Evolutionary conservation across 768 basidiomycete species (phyloP), one percentile per base, ranked within the genome.

Genomic region (Albatrellus ellisii): DNA sequence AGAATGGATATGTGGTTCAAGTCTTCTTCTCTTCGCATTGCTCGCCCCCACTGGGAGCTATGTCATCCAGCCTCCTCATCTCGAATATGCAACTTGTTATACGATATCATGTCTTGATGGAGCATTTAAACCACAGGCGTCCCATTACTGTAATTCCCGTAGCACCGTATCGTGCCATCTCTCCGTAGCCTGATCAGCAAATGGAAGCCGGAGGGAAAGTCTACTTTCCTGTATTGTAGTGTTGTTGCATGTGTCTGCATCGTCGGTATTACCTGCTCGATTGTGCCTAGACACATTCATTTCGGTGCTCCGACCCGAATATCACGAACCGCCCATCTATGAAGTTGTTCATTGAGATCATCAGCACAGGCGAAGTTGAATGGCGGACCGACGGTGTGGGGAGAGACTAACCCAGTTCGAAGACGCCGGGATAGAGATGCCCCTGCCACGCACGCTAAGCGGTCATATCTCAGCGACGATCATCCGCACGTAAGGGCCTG

Each of bases 391-490:
- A 6, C n/a, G n/a, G 15, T 15, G 11, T 26, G 2, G 26, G 15
- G 17, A 9, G 9, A 9, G 32, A 59, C 63, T 22, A 54, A 73
- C 75, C 77, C 79, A 84, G 62, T 85, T 84, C 11, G 77, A 75
- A 5, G 79, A 82, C 4, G 79, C 75, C 3, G 77, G 75, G 49
- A 86, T 79, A 2, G 79, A 78, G 46, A 84, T 59, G 31, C 80
- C 82, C 60, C 83, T 84, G 40, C 79, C 77, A 43, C 82, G 74
- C 44, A 83, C 71, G 45, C 73, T 75, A 51, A 83, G 55, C 11
- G 78, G 77, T 73, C 73, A 79, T 37, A 79, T 80, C 61, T 84
- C 80, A 7, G 82, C 75, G 10, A 80, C 74, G 29, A 84, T 61
- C 56, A 85, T 79, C 82, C 83, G 84, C 10, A 77, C 68, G 51